Conservation (phyloP, 345 rosid genomes). For the Bruguiera sexangula region DNA sequence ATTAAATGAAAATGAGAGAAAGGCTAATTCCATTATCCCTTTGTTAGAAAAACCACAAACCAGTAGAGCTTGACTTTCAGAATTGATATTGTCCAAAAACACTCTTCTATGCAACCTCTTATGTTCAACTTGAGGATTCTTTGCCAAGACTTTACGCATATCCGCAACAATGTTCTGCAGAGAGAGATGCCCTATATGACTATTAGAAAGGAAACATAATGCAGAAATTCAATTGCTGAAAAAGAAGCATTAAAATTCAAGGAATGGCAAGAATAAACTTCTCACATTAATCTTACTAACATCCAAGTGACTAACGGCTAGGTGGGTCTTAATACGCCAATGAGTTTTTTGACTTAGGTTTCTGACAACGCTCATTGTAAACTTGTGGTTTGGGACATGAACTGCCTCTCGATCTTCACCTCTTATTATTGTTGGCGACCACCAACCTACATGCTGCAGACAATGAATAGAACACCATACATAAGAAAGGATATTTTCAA, state of each 20-base stretch:
- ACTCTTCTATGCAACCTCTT: conserved; percentile 78
- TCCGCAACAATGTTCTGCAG: conserved; percentile 74
- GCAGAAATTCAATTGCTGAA: not conserved
- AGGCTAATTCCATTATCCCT: not conserved
- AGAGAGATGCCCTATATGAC: not conserved
- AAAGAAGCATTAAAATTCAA: not conserved
- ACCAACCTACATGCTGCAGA: conserved; percentile 58
- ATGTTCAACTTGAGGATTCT: conserved; percentile 91
- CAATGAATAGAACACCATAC: not conserved
- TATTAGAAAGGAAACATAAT: too few relatives aligned
- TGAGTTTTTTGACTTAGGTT: conserved; percentile 79
- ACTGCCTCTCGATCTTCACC: conserved; percentile 92
- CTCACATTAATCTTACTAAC: conserved; percentile 75
- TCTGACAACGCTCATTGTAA: conserved; percentile 73
- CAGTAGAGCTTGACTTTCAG: conserved; percentile 75
- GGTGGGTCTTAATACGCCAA: conserved; percentile 91
- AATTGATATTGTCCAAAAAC: conserved; percentile 63
- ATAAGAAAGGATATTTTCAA: not conserved
- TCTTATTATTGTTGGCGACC: conserved; percentile 83
- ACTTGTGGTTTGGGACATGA: conserved; percentile 85
- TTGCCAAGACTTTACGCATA: conserved; percentile 83
- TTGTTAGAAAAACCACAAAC: conserved; percentile 36
- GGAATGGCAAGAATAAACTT: conserved; percentile 14
- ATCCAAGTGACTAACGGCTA: conserved; percentile 82
- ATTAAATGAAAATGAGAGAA: not conserved